A percentile compares a stretch with the other conserved stretches of the same genome.
These are phyloP conservation scores for Penicillium sp. DNA, from an alignment of 2,329 filamentous ascomycete species.

Conservation along the genomic window DNA sequence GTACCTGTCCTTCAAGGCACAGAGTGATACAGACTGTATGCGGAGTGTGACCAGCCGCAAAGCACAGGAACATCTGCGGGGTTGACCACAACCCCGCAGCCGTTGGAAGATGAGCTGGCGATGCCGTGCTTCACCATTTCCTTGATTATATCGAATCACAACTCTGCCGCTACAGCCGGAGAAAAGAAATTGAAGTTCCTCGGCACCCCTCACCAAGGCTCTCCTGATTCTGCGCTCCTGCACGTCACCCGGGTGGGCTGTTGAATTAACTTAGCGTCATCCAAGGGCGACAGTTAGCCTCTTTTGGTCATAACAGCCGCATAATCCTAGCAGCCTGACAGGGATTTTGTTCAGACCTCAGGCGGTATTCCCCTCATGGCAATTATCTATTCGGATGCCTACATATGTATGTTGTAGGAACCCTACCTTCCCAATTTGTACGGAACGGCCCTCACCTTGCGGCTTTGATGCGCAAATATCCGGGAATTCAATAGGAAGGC, in stretches of 20 bases:
- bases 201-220: background rate
- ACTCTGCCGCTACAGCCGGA: conserved; percentile 11
- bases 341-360: conserved; percentile 5
- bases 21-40: background rate
- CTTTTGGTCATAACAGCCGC: background rate
- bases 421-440: background rate
- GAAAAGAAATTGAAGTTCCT: background rate
- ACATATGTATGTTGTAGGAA: too few species aligned
- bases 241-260: conserved; percentile 1
- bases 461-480: background rate
- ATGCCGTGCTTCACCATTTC: conserved; percentile 17
- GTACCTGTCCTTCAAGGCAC: background rate
- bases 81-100: conserved; percentile 15
- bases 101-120: conserved; percentile 20
- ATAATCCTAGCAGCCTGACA: background rate
- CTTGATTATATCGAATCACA: conserved; percentile 13
- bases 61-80: conserved; percentile 16
- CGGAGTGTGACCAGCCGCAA: conserved; percentile 3
- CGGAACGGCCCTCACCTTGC: background rate
- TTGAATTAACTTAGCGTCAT: background rate
- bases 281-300: background rate
- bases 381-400: background rate
- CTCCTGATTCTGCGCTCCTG: background rate
- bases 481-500: background rate
- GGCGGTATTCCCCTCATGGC: background rate